Evolutionary conservation across 352 stramenopile genomes (phyloP), one percentile per base, ranked within the genome.

Genomic region (Aphanomyces euteiches): DNA sequence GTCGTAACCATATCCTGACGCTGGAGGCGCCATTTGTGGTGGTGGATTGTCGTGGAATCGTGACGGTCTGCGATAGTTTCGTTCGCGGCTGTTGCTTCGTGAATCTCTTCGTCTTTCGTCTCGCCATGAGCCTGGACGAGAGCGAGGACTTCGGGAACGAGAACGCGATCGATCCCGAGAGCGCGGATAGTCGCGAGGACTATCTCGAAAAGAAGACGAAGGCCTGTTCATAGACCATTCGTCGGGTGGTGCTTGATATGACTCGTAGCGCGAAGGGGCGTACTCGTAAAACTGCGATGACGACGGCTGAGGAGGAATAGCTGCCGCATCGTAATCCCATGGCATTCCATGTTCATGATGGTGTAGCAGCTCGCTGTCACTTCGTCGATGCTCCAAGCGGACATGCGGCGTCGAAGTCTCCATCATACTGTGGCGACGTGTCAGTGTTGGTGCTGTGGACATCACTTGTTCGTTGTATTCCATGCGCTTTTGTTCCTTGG

Each of bases 401-500:
- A 54, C 38, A 41, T 3, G 13, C 15, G 10, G 4, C 10, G 13
- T 47, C 59, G 59, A 34, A 10, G 57, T 17, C 41, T 21, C 4
- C 38, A 61, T 63, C 39, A 78, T 84, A 63, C 75, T 87, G 75
- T 89, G 80, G 56, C 80, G 80, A 7, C 80, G 82, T 50, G 78
- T 67, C 12, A 77, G 58, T 7, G 71, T 60, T n/a, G 74, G 54
- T 8, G 56, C 4, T 8, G 56, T 0, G 66, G 71, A 8, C 38
- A 53, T 6, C 36, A 81, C 82, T 28, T 81, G 77, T 0, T 72
- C 74, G 39, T 84, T 79, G 47, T 85, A 75, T 56, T 89, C 76
- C 7, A 81, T 77, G 40, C 83, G 48, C 19, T 80, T 83, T 60
- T 89, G 79, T 59, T 80, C 75, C 39, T 90, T 81, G 39, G 81